Percentiles rank a stretch among this genome's conserved stretches.
These are phyloP conservation scores for Mortierella claussenii DNA, from an alignment of 192 early-diverging fungal genomes.

Conservation along the genomic window DNA sequence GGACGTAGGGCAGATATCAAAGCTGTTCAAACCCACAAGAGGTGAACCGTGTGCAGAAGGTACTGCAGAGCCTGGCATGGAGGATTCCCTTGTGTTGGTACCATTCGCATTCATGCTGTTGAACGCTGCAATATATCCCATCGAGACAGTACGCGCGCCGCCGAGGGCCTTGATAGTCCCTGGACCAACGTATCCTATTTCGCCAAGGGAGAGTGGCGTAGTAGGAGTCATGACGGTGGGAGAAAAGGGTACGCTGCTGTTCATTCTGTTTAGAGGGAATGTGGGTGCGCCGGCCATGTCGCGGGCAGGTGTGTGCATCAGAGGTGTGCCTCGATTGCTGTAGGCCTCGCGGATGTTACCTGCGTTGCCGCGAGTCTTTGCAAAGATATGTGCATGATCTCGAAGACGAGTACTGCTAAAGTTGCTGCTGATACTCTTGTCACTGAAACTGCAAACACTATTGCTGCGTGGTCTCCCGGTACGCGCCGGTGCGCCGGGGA, in stretches of 20 bases:
- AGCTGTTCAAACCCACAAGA: neutral
- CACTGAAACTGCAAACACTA: neutral
- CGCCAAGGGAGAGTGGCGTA: conserved; percentile 21
- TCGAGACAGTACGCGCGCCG: conserved; percentile 17
- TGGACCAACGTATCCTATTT: conserved; percentile 34
- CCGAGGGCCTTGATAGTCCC: conserved; percentile 26
- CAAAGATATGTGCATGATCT: conserved; percentile 40
- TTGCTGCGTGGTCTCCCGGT: neutral
- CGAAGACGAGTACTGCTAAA: conserved; percentile 7
- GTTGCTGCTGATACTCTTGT: neutral
- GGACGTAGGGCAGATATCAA: neutral
- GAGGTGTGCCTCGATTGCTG: conserved; percentile 17
- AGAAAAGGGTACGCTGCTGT: conserved; percentile 6
- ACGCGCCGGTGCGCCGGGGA: neutral
- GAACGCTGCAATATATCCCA: conserved; percentile 22
- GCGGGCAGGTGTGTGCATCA: neutral
- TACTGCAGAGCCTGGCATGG: neutral
- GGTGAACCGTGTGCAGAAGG: conserved; percentile 14
- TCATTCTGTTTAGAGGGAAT: neutral
- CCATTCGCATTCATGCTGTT: conserved; percentile 14
- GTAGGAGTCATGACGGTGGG: conserved; percentile 10
- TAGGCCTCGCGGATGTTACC: conserved; percentile 12
- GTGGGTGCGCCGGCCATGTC: neutral
- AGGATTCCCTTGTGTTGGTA: neutral
- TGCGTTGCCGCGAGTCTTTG: conserved; percentile 1